These are phyloP conservation scores for Nematodospora valgi DNA, from an alignment of 805 yeast genomes.

Conservation along the genomic window DNA sequence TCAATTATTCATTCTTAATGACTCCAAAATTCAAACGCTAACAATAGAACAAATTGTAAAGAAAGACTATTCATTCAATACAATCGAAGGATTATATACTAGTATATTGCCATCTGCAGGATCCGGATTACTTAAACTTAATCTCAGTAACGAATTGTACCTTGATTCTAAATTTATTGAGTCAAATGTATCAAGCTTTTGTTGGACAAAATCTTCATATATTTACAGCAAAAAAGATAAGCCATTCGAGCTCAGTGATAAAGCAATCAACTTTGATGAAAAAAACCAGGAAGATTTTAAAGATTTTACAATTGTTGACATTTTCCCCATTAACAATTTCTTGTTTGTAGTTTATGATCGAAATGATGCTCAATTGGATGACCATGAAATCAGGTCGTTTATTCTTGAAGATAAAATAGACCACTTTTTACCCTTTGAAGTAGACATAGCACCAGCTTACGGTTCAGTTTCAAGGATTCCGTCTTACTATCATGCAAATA, in stretches of 20 bases:
- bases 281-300: conserved; percentile 4
- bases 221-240: background rate
- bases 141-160: conserved; percentile 1
- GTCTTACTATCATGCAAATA: conserved; percentile 38
- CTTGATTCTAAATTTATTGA: conserved; percentile 4
- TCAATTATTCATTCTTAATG: conserved; percentile 22
- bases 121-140: conserved; percentile 4
- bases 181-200: conserved; percentile 5
- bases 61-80: conserved; percentile 1
- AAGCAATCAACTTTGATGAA: conserved; percentile 7
- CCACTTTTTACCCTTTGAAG: conserved; percentile 7
- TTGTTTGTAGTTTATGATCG: conserved; percentile 14
- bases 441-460: conserved; percentile 52
- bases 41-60: background rate
- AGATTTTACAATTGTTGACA: conserved; percentile 4
- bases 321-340: conserved; percentile 1
- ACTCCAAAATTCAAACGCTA: conserved; percentile 8
- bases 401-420: conserved; percentile 13
- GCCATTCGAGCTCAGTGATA: background rate
- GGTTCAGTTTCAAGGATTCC: conserved; percentile 48
- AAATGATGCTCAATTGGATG: conserved; percentile 23
- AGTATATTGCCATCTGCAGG: conserved; percentile 3
- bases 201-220: conserved; percentile 5
- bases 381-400: conserved; percentile 24
- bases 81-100: conserved; percentile 1